Evolutionary conservation across 2,329 filamentous ascomycete genomes (phyloP), one percentile per base, ranked within the genome.

Genomic region (Hymenoscyphus fraxineus): DNA sequence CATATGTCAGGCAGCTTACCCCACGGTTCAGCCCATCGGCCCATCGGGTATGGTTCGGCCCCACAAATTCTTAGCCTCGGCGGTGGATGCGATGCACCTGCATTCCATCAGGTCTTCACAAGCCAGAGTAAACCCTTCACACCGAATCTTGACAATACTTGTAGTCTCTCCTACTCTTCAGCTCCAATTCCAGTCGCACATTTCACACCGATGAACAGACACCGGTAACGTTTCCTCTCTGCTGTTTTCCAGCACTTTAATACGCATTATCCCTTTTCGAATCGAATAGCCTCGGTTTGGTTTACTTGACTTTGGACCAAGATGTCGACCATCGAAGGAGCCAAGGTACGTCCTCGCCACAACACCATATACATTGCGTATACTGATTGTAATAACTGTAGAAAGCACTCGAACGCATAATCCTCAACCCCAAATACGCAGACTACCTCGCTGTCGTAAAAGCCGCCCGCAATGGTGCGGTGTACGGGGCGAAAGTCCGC

Each of bases 401-500:
- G 75, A 73, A 66, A 69, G 70, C 70, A n/a, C 80, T 93, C 71
- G 92, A 96, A 80, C 84, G 85, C 71, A 83, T 97, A 64, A 82
- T 93, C 70, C 85, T 95, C 67, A 88, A 98, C 76, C 93, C 93
- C 6, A 84, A 87, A 70, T 91, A 97, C 79, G 92, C 95, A 73
- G 92, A 95, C 73, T 77, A 93, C 63, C 85, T 99, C 67, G 87
- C 91, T 64, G 83, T 99, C 70, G 77, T 97, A 77, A 99, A 99
- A 84, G 92, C 88, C 73, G 90, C 95, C 70, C 92, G 95, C 79
- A 99, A 98, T 87, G 95, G 95, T 77, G 88, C 93, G 70, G 92
- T 99, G 68, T 99, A 99, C 80, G 95, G 95, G 66, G 88, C 91
- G 73, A 98, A 98, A 85, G 92, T 99, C 78, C 93, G 95, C 69